Base-by-base conservation (phyloP, 768 basidiomycete genomes). In the Leccinum truebloodii region DNA sequence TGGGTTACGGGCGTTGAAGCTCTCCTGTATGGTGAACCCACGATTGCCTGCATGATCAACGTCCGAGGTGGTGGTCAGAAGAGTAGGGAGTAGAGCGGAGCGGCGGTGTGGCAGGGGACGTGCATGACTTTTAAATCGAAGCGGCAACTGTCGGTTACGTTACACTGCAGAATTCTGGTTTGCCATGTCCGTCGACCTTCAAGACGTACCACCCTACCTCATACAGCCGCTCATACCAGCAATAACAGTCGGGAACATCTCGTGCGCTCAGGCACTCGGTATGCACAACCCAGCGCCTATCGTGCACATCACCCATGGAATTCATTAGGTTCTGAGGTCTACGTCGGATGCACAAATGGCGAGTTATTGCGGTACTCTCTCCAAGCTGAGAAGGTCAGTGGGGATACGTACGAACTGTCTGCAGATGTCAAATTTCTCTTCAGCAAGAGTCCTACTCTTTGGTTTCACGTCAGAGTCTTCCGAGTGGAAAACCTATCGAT, bases 291-390 rank as follows among this genome's bases (percentile, higher is more conserved):
- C 32, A 34, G 2, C 37, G 5, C 16, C 1, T 30, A 4, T 53
- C 6, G 22, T 52, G 58, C 4, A 28, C 37, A 50, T 63, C 5
- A 62, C 60, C 59, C 58, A 55, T 54, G 20, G 20, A n/a, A 24
- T 41, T 18, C 6, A 20, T 20, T 55, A 92, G 92, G 88, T 34
- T 86, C 87, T 46, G 94, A 97, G 68, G 83, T 96, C 26, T 95
- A 94, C 65, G 83, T 93, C 13, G 95, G 94, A 13, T 90, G 89
- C 62, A 85, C 87, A 22, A 92, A 94, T 60, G 94, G 95, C 22
- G 86, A 92, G 64, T 80, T 97, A 8, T 76, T 94, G 37, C 87
- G 94, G 48, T 95, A 89, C 70, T 81, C 88, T 1, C 78, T 92
- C 22, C 88, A 88, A 65, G 81, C 80, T 3, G 85, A 84, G 64